Percentiles rank a stretch among this genome's conserved stretches.
These are phyloP conservation scores for Trichoderma sp. DNA, from an alignment of 2,329 filamentous ascomycete species.

Conservation along the genomic window DNA sequence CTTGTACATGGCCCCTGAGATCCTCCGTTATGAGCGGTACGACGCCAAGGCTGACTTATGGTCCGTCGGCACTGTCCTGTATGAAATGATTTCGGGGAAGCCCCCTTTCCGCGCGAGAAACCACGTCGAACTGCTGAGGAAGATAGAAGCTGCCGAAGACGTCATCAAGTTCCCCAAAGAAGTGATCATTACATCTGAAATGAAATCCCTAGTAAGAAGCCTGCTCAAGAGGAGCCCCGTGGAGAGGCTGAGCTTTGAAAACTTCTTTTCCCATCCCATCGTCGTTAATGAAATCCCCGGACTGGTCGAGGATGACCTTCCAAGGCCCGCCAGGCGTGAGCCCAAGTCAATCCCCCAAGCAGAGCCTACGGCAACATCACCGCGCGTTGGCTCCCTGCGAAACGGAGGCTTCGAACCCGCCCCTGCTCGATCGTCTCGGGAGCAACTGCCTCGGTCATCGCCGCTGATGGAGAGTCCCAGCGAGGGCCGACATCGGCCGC, in stretches of 20 bases:
- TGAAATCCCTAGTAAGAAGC: slow-evolving; percentile 77
- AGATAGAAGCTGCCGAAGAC: slow-evolving; percentile 87
- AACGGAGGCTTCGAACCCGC: slow-evolving; percentile 38
- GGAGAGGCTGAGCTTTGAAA: slow-evolving; percentile 80
- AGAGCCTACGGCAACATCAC: slow-evolving; percentile 30
- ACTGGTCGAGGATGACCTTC: slow-evolving; percentile 73
- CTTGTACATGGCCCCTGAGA: slow-evolving; percentile 98
- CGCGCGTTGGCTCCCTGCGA: slow-evolving; percentile 31
- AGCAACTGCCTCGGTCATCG: slow-evolving; percentile 40
- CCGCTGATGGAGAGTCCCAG: slow-evolving; percentile 46
- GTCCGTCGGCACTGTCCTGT: slow-evolving; percentile 94
- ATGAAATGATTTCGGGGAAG: slow-evolving; percentile 89
- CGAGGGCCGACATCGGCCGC: slow-evolving; percentile 36
- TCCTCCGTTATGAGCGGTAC: slow-evolving; percentile 94
- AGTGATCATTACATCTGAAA: slow-evolving; percentile 65
- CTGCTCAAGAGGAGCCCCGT: slow-evolving; percentile 83
- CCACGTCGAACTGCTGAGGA: slow-evolving; percentile 88
- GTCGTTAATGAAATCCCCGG: slow-evolving; percentile 76
- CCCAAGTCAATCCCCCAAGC: slow-evolving; percentile 35
- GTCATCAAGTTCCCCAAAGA: slow-evolving; percentile 79
- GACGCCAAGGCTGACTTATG: slow-evolving; percentile 95
- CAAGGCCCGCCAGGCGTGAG: slow-evolving; percentile 41
- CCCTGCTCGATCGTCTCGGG: slow-evolving; percentile 42
- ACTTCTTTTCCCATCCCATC: slow-evolving; percentile 76
- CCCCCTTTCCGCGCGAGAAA: slow-evolving; percentile 91